Base-by-base conservation (phyloP, 179 eudicot species). In the Nepenthes alata region DNA sequence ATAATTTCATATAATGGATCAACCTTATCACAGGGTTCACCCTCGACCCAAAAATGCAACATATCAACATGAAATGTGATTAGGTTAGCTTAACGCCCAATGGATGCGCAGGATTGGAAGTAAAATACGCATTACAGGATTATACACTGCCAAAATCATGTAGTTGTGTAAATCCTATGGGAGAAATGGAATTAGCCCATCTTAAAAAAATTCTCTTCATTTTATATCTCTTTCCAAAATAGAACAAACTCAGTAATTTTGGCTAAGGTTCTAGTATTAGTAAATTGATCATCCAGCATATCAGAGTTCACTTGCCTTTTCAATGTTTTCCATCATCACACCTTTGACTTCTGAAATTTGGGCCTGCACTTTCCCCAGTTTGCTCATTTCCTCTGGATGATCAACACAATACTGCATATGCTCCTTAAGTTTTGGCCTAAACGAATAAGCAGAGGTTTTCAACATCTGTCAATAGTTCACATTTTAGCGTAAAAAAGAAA, bases 291-390 rank as follows among this genome's bases (percentile, higher is more conserved):
- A 41, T 4, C n/a, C n/a, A 50, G 4, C 13, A 8, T 34, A 25
- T 35, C 3, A 38, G 2, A 65, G 4, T 13, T 36, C 14, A 11
- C 61, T 65, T 55, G 35, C 68, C 61, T 65, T 65, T 48, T 65
- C 68, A 57, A 65, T 65, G 68, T 65, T 65, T 36, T 65, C 68
- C 68, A 65, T 65, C 68, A 65, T 65, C 61, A 65, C 68, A 10
- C 68, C 68, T 48, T 65, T 65, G 47, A 65, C 68, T 65, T 65
- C 68, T 25, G 68, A 65, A 35, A 65, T 65, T 65, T 65, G 68
- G 37, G 68, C 68, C 53, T 65, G 68, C 68, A 65, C 61, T 58
- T 65, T 65, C 11, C 34, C 35, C n/a, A 65, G 61, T 48, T 65
- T 65, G 68, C 52, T 65, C 68, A 65, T 56, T 57, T 65, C 68